Evolutionary conservation across 345 rosid genomes (phyloP).

Genomic region (Capsella bursapastoris): DNA sequence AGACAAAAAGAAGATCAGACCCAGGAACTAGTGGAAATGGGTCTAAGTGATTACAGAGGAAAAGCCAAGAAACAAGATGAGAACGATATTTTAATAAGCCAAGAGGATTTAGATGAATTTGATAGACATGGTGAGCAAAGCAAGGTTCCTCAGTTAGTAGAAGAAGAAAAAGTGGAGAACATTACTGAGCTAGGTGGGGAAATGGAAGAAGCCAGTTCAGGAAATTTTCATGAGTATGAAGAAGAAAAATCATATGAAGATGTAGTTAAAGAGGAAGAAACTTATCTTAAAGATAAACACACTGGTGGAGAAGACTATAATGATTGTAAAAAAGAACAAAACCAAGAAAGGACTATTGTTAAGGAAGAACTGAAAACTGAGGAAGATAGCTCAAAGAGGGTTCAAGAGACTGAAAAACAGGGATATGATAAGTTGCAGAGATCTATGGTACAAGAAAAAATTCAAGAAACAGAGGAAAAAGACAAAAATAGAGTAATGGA

Average conservation of each 20-base stretch:
- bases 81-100: conserved; percentile 19
- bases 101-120: conserved; percentile 12
- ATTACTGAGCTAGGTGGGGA: not conserved
- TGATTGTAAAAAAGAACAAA: not conserved
- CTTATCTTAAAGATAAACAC: conserved; percentile 16
- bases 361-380: not conserved
- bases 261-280: conserved; percentile 2
- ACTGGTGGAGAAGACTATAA: not conserved
- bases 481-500: not conserved
- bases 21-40: conserved; percentile 25
- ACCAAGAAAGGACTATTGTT: not conserved
- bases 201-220: too few relatives aligned
- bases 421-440: not conserved
- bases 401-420: conserved; percentile 6
- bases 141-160: not conserved
- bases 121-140: conserved; percentile 3
- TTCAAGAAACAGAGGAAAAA: conserved; percentile 18
- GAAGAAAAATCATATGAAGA: too few relatives aligned
- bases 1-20: conserved; percentile 3
- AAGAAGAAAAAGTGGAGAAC: conserved; percentile 18
- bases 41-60: not conserved
- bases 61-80: conserved; percentile 19
- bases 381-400: not conserved
- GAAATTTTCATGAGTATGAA: too few relatives aligned
- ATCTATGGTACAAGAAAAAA: conserved; percentile 19